phyloP scores from a whole-genome alignment of 164 flowering plant genomes.

The Magnolia changhungtana region DNA sequence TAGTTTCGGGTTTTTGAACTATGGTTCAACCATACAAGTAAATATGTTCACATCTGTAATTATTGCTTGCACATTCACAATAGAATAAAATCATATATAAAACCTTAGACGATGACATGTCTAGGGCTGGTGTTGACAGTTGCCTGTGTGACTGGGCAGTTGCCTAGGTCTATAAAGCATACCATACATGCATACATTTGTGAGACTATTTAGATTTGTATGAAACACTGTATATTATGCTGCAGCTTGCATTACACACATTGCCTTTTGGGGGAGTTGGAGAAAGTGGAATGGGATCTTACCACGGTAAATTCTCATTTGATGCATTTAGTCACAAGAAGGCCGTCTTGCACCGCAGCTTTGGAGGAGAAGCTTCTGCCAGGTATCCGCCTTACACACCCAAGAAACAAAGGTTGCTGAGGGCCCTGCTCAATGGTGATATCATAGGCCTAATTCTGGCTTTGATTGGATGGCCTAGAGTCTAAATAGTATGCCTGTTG shows the following conservation, averaged over 20 bases:
- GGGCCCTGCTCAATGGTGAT: conserved; percentile 31
- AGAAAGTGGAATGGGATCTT: conserved; percentile 78
- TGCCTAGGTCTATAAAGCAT: neutral
- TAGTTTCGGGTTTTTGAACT: too few relatives aligned
- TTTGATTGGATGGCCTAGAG: conserved; percentile 27
- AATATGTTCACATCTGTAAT: too few relatives aligned
- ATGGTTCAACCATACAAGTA: too few relatives aligned
- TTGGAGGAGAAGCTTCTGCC: conserved; percentile 48
- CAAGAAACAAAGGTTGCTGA: conserved; percentile 51
- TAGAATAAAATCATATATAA: too few relatives aligned
- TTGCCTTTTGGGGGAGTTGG: conserved; percentile 95
- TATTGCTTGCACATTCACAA: too few relatives aligned
- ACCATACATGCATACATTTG: neutral
- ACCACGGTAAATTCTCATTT: conserved; percentile 90
- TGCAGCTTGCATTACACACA: conserved; percentile 55
- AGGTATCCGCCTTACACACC: conserved; percentile 85
- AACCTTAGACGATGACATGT: neutral
- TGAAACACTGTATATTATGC: conserved; percentile 23
- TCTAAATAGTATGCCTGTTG: neutral
- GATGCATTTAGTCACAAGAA: conserved; percentile 88
- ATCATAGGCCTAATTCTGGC: conserved; percentile 27
- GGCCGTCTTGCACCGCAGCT: conserved; percentile 53
- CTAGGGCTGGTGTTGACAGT: neutral
- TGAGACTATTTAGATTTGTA: conserved; percentile 16
- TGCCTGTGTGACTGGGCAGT: neutral